Evolutionary conservation across 2,329 filamentous ascomycete genomes (phyloP), one percentile per base, ranked within the genome.

Genomic region (Cladosporium sp.): DNA sequence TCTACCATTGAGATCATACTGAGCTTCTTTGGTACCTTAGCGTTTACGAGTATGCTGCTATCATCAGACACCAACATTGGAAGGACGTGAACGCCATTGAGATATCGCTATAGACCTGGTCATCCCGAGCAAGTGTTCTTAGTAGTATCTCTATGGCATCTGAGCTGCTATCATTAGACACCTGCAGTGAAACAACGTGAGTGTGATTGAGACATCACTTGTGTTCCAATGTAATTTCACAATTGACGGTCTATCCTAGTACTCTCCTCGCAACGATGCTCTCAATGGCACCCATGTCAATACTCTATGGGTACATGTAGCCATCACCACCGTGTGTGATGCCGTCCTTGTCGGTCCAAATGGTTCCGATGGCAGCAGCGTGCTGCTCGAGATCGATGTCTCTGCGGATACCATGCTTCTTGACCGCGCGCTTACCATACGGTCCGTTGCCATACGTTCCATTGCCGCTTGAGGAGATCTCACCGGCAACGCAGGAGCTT

Each of bases 401-500:
- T 7, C 70, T 67, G 18, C 70, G 63, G 3, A 72, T 65, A 18
- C 51, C 51, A 32, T 64, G 61, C 46, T 63, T 66, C 23, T 13
- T 48, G 16, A 28, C 36, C 16, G 57, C 28, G 7, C 61, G 48
- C 58, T 67, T 23, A 14, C 2, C n/a, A 5, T 46, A 46, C 2
- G 39, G 11, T n/a, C 36, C 36, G 8, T 39, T 23, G 39, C 7
- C n/a, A 5, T 46, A 46, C 0, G 39, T 46, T n/a, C 36, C 36
- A n/a, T 39, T 39, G n/a, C 65, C 62, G 13, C 21, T 23, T 16
- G 56, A 39, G 39, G 43, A 71, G 67, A 49, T 69, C 66, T 68
- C 66, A 3, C 76, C 76, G 14, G 74, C 76, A 34, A 76, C 70
- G 58, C 76, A 77, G 57, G 72, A 67, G 36, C 72, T 70, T 5